These are phyloP conservation scores for Fomitopsis palustris DNA, from an alignment of 1,284 basidiomycete genomes.

Conservation along the genomic window DNA sequence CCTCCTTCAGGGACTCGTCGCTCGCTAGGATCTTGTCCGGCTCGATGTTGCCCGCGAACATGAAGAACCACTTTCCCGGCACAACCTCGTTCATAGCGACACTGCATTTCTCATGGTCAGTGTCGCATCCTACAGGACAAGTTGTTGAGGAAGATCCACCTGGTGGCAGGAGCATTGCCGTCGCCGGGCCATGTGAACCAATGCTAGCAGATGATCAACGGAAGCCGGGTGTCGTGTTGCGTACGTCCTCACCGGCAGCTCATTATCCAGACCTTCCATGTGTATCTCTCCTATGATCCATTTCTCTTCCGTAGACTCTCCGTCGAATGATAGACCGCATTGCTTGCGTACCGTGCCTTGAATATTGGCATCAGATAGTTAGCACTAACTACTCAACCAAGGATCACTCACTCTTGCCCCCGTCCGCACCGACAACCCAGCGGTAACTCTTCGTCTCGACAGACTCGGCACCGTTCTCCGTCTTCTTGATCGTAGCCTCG, in stretches of 20 bases:
- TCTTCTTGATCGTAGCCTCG: slow-evolving; percentile 10
- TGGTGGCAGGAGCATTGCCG: background rate
- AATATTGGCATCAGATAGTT: background rate
- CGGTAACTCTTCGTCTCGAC: slow-evolving; percentile 10
- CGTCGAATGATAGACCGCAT: slow-evolving; percentile 27
- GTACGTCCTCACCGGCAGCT: slow-evolving; percentile 8
- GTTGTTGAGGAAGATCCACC: background rate
- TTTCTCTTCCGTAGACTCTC: slow-evolving; percentile 23
- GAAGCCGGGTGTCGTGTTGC: background rate
- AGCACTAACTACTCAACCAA: background rate
- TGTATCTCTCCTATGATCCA: slow-evolving; percentile 29
- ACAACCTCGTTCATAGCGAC: background rate
- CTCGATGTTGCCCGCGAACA: slow-evolving; percentile 3
- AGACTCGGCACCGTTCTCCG: slow-evolving; percentile 5
- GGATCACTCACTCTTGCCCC: slow-evolving; percentile 29
- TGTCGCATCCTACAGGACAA: background rate
- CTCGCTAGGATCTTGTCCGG: background rate
- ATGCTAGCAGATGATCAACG: background rate
- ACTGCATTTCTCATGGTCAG: too few species aligned
- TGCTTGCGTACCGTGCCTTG: slow-evolving; percentile 28
- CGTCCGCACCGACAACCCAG: slow-evolving; percentile 34
- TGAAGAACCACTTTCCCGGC: background rate
- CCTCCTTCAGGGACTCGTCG: background rate
- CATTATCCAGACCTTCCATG: slow-evolving; percentile 20
- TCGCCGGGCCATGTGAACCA: background rate